Evolutionary conservation across 805 yeast species (phyloP), one percentile per base, ranked within the genome.

Genomic region (Debaryomyces maramus): DNA sequence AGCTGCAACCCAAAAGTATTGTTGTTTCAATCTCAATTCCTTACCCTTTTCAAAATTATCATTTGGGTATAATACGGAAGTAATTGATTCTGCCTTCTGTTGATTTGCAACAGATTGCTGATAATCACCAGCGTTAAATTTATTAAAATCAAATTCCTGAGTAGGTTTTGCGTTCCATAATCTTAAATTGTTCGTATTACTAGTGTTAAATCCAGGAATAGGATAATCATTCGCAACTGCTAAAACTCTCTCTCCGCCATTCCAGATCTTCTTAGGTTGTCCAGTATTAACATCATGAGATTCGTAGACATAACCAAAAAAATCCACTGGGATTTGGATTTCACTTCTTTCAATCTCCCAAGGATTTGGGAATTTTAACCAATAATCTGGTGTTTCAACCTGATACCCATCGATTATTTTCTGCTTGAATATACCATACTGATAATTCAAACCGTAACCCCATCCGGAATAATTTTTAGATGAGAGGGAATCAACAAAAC

Each of bases 1-100:
- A 23, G 97, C 97, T 37, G 95, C 83, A 38, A 90, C 96, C 97
- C 97, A 89, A 68, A 89, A 90, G 66, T 88, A 90, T 66, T 89
- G 97, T 70, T 89, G 97, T 65, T 90, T 90, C 63, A 89, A 78
- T 60, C 97, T 80, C 58, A 89, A 75, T 61, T 88, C 96, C 65
- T 90, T 89, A 54, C 97, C 97, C 49, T 80, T 77, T 56, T 86
- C 85, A 61, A 89, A 90, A 64, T 89, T 90, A 62, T 89, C 97
- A 65, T 89, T 89, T 48, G 97, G 97, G 64, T 89, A 89, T 57
- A 89, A 71, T 13, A 89, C 96, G 5, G 97, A 88, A 26, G 97
- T 88, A 54, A 89, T 88, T 17, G 95, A 82, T 63, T 88, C 96
- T 3, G 97, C 97, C 40, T 80, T 73, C 63, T 88, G 96, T 63